phyloP scores from a whole-genome alignment of 495 filamentous ascomycete genomes.

The Penicillium parvum region DNA sequence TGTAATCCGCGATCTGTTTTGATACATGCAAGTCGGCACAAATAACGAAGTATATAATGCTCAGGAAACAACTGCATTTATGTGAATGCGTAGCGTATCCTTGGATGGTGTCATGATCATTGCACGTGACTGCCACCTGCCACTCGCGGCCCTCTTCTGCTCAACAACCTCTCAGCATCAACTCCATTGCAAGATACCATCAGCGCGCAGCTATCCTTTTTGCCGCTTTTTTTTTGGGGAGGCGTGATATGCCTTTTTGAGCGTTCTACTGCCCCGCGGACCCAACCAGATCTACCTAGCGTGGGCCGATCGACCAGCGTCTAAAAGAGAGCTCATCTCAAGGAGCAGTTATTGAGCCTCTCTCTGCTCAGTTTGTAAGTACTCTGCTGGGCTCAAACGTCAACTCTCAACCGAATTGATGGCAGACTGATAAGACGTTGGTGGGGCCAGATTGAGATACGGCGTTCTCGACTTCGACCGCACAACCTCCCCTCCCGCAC shows the following conservation, averaged over 20 bases:
- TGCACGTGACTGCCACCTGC: constrained; percentile 7
- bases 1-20: constrained; percentile 65
- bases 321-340: background rate
- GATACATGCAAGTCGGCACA: too few species aligned
- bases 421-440: constrained; percentile 20
- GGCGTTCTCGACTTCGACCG: constrained; percentile 27
- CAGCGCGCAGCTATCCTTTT: background rate
- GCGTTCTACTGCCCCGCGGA: constrained; percentile 30
- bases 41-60: too few species aligned
- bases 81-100: background rate
- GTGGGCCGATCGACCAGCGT: constrained; percentile 22
- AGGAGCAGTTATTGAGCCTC: background rate
- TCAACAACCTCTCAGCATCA: constrained; percentile 7
- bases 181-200: background rate
- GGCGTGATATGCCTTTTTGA: background rate
- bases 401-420: constrained; percentile 1
- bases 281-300: constrained; percentile 28
- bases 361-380: background rate
- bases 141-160: constrained; percentile 4
- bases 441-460: constrained; percentile 21
- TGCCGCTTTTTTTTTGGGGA: background rate
- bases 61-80: background rate
- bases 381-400: background rate
- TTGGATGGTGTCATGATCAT: background rate
- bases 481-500: constrained; percentile 40